These are phyloP conservation scores for Fomitopsis pinicola DNA, from an alignment of 1,284 basidiomycete species.

Conservation along the genomic window DNA sequence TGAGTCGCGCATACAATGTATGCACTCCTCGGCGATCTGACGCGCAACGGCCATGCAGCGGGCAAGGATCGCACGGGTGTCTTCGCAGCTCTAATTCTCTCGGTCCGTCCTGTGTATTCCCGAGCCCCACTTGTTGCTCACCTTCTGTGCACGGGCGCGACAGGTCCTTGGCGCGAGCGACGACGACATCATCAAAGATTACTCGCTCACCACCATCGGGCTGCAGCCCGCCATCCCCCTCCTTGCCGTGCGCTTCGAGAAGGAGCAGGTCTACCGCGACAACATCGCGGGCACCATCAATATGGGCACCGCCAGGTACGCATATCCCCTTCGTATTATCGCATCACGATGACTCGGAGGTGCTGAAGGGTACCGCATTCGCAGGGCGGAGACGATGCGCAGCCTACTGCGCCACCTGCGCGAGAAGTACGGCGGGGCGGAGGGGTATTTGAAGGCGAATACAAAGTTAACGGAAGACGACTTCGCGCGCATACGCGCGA, in stretches of 20 bases:
- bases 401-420: constrained; percentile 31
- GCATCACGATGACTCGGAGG: not conserved
- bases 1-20: constrained; percentile 11
- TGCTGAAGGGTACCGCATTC: too few species aligned
- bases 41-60: constrained; percentile 29
- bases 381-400: constrained; percentile 35
- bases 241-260: constrained; percentile 30
- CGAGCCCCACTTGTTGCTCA: not conserved
- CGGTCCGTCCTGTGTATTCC: constrained; percentile 15
- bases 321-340: not conserved
- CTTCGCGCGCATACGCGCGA: constrained; percentile 26
- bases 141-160: not conserved
- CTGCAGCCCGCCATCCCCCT: constrained; percentile 31
- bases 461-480: constrained; percentile 31
- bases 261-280: constrained; percentile 30
- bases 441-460: constrained; percentile 28
- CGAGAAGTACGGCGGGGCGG: constrained; percentile 32
- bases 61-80: constrained; percentile 44
- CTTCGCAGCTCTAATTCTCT: constrained; percentile 33
- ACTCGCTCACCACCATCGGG: constrained; percentile 36
- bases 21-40: constrained; percentile 15
- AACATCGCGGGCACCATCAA: constrained; percentile 35
- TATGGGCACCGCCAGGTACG: constrained; percentile 34
- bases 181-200: constrained; percentile 37
- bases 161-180: constrained; percentile 39